A percentile compares a stretch with the other conserved stretches of the same genome.
Conservation (phyloP, 2,329 filamentous ascomycete species). For the Fonsecaea monophora region DNA sequence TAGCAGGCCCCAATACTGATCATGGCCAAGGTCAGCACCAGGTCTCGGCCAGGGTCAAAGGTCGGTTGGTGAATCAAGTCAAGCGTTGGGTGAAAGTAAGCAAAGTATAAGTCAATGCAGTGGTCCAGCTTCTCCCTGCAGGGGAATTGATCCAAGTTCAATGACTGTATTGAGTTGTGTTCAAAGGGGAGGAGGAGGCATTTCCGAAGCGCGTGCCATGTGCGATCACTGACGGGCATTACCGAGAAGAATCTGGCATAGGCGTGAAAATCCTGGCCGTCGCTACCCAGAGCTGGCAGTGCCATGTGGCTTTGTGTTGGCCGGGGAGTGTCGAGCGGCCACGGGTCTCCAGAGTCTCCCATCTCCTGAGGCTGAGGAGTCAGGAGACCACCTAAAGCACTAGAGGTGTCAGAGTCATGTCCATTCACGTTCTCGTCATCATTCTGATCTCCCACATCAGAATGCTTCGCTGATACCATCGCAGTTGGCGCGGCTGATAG, state of each 20-base stretch:
- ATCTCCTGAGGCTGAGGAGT: constrained; percentile 19
- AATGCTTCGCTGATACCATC: not conserved
- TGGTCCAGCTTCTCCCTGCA: constrained; percentile 18
- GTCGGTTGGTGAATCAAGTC: constrained; percentile 20
- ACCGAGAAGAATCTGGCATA: constrained; percentile 1
- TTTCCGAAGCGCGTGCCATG: not conserved
- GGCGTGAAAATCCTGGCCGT: not conserved
- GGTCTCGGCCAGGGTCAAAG: constrained; percentile 22
- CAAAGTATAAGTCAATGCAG: constrained; percentile 26
- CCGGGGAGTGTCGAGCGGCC: constrained; percentile 17
- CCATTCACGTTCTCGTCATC: not conserved
- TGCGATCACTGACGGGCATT: not conserved
- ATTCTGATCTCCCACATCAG: not conserved
- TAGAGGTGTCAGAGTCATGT: not conserved
- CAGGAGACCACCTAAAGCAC: constrained; percentile 10
- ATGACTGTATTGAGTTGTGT: not conserved
- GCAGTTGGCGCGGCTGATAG: not conserved
- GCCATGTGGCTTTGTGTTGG: constrained; percentile 10
- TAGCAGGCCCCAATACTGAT: constrained; percentile 22
- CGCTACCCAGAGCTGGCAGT: not conserved
- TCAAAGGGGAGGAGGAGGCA: not conserved
- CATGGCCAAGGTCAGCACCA: constrained; percentile 8
- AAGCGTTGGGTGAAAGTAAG: constrained; percentile 20
- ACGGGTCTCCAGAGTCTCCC: constrained; percentile 7
- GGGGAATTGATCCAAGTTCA: constrained; percentile 8